phyloP scores from a whole-genome alignment of 1,284 basidiomycete species.

The Schizophyllum amplum region DNA sequence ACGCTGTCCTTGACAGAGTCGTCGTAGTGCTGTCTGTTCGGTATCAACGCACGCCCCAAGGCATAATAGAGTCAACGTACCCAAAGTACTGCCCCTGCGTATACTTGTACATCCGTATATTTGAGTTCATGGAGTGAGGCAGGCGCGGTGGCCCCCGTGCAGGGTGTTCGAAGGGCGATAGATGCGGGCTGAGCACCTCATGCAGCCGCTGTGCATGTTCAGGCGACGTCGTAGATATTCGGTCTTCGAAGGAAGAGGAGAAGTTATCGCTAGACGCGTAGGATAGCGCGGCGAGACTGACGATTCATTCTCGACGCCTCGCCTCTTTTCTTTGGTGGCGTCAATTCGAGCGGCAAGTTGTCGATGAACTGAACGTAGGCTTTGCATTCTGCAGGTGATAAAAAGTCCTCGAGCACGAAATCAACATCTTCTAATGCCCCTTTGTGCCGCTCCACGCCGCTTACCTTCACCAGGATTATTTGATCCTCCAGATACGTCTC shows the following conservation, averaged over 20 bases:
- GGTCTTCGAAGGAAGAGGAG: conserved; percentile 43
- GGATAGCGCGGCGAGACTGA: conserved; percentile 22
- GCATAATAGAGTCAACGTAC: conserved; percentile 17
- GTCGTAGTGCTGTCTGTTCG: conserved; percentile 57
- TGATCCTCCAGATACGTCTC: conserved; percentile 51
- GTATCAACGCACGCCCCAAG: not conserved
- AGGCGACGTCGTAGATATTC: conserved; percentile 52
- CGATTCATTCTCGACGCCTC: conserved; percentile 73
- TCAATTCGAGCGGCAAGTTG: conserved; percentile 55
- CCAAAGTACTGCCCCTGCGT: conserved; percentile 59
- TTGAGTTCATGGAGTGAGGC: conserved; percentile 56
- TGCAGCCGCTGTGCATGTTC: conserved; percentile 55
- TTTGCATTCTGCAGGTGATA: conserved; percentile 57
- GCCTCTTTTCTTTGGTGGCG: conserved; percentile 65
- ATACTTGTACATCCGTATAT: conserved; percentile 69
- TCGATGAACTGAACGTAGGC: conserved; percentile 57
- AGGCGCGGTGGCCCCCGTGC: conserved; percentile 25
- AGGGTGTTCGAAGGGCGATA: conserved; percentile 51
- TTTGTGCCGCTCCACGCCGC: conserved; percentile 14
- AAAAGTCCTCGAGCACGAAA: conserved; percentile 34
- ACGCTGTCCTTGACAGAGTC: conserved; percentile 52
- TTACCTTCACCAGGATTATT: conserved; percentile 55
- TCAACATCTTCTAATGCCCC: too few species aligned
- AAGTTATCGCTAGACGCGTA: too few species aligned
- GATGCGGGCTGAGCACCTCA: conserved; percentile 44